These are phyloP conservation scores for Anisodus tanguticus DNA, from an alignment of 257 asterid genomes.

Conservation along the genomic window DNA sequence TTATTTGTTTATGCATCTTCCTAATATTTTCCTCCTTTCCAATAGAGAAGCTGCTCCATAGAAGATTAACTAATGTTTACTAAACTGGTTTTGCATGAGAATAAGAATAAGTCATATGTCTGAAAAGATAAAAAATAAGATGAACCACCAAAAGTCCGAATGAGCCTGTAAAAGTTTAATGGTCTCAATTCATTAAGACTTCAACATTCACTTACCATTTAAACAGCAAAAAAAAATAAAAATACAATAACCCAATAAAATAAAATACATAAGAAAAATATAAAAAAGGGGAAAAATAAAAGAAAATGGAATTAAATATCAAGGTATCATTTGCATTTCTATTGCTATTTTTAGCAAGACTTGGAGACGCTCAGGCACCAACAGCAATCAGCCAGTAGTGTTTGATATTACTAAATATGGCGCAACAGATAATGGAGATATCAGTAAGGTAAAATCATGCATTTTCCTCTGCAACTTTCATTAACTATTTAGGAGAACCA, in stretches of 20 bases:
- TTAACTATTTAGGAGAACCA: too few species aligned
- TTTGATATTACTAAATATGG: constrained; percentile 32
- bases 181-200: neutral
- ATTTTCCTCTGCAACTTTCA: neutral
- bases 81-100: neutral
- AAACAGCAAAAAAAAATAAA: neutral
- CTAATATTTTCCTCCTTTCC: neutral
- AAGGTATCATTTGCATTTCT: neutral
- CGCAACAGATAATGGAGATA: constrained; percentile 31
- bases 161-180: neutral
- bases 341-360: constrained; percentile 1
- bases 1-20: neutral
- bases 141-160: constrained; percentile 22
- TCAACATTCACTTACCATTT: constrained; percentile 18
- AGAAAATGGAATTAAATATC: constrained; percentile 15
- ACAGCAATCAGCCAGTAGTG: neutral
- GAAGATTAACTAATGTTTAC: neutral
- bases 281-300: too few species aligned
- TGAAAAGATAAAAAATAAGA: neutral
- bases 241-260: neutral
- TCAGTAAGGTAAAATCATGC: constrained; percentile 21
- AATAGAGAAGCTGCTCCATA: neutral
- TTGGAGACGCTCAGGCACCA: constrained; percentile 24
- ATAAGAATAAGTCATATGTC: constrained; percentile 12
- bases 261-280: neutral